Evolutionary conservation across 148 eudicot genomes (phyloP).

Genomic region (Hydrangea macrophylla): DNA sequence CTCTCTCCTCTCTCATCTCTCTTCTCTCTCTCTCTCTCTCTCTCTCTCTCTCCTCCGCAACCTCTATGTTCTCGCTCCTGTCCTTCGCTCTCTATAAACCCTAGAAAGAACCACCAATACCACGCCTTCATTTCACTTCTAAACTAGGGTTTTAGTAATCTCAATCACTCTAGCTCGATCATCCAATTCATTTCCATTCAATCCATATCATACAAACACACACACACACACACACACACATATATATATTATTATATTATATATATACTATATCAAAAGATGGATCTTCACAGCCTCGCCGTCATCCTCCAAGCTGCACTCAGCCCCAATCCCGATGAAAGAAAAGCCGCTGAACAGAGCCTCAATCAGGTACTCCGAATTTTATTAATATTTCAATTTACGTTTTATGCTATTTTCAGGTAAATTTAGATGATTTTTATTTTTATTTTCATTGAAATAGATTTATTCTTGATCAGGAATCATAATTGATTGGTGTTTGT

Average conservation of each 20-base stretch:
- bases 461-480: constrained; percentile 1
- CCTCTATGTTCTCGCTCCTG: too few species aligned
- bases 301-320: constrained; percentile 85
- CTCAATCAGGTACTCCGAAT: constrained; percentile 64
- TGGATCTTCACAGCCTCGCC: constrained; percentile 85
- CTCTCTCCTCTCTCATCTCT: constrained; percentile 27
- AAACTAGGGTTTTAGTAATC: not conserved
- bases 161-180: not conserved
- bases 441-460: not conserved
- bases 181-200: not conserved
- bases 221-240: not conserved
- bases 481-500: not conserved
- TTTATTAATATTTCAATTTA: not conserved
- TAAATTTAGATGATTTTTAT: not conserved
- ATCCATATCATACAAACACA: not conserved
- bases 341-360: constrained; percentile 90
- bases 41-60: not conserved
- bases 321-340: constrained; percentile 86
- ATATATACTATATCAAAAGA: constrained; percentile 7
- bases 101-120: constrained; percentile 4
- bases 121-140: constrained; percentile 4
- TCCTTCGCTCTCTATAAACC: constrained; percentile 9
- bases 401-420: not conserved
- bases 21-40: not conserved
- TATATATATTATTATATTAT: not conserved